Evolutionary conservation across 441 rosid genomes (phyloP).

Genomic region (Adansonia grandidieri): DNA sequence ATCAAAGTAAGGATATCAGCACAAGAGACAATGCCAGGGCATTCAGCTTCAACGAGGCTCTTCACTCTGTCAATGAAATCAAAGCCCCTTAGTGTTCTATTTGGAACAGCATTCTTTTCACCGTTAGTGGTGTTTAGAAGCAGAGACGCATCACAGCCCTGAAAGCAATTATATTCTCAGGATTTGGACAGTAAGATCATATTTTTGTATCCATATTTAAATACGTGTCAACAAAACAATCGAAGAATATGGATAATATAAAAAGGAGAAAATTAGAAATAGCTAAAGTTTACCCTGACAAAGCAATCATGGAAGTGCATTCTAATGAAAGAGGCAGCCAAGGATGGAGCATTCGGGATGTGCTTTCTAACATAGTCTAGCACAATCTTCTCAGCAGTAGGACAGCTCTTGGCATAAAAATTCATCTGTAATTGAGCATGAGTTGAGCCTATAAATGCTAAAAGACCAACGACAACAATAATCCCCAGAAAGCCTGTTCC

Average conservation of each 20-base stretch:
- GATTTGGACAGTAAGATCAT: not conserved
- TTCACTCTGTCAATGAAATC: conserved; percentile 71
- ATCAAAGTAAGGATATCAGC: conserved; percentile 68
- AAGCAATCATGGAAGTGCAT: conserved; percentile 91
- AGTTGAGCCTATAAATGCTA: conserved; percentile 38
- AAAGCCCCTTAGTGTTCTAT: conserved; percentile 66
- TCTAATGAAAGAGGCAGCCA: conserved; percentile 75
- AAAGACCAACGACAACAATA: conserved; percentile 31
- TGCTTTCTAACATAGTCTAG: conserved; percentile 52
- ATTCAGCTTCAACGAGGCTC: conserved; percentile 60
- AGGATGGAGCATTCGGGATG: conserved; percentile 65
- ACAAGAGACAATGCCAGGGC: conserved; percentile 76
- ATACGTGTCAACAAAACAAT: too few relatives aligned
- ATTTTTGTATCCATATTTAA: not conserved
- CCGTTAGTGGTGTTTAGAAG: conserved; percentile 70
- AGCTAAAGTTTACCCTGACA: conserved; percentile 52
- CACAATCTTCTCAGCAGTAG: conserved; percentile 71
- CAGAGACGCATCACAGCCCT: conserved; percentile 88
- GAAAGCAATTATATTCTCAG: not conserved
- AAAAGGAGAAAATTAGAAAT: not conserved
- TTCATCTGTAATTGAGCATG: conserved; percentile 60
- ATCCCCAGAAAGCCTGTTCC: conserved; percentile 19
- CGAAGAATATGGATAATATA: not conserved
- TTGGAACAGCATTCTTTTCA: conserved; percentile 64
- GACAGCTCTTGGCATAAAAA: conserved; percentile 73